Base-by-base conservation (phyloP, 2,329 filamentous ascomycete genomes). In the Aspergillus sp. region DNA sequence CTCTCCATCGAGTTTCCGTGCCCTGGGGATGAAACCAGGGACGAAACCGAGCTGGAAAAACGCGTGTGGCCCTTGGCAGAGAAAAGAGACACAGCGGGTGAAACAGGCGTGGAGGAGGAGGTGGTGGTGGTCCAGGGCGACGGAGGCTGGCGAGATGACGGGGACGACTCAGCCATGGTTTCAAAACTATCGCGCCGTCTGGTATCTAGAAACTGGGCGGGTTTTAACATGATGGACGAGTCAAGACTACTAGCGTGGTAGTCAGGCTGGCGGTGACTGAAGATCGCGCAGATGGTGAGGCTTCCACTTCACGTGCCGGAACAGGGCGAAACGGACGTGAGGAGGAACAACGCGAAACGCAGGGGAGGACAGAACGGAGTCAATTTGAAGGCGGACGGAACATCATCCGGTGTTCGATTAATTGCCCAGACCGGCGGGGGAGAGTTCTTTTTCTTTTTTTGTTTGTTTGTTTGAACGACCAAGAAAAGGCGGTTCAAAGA, bases 1-100 rank as follows among this genome's bases (percentile, higher is more conserved):
- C 75, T 73, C 65, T 87, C 85, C 63, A 79, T 78, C 30, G 76
- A 78, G 57, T 76, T 79, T 41, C 78, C 77, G 61, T 80, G 81
- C 54, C 79, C 83, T 60, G 83, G 88, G 61, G 82, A 89, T 58
- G 82, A 88, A 63, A 82, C 79, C 8, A 91, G 82, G 5, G 92
- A 96, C 1, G 92, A 96, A 28, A 85, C 84, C 0, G 92, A 95
- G 78, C 91, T 94, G 13, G 77, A 78, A 57, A 77, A 72, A 53
- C 75, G 75, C 56, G 69, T 74, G 58, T 79, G 77, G 36, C 74
- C 70, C 59, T 70, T 72, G 10, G 70, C 63, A 6, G 77, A 78
- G 63, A 78, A 79, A 25, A 78, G 66, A n/a, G 77, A 79, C 15
- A 74, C 58, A 1, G 72, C 74, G 21, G 77, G 77, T 17, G 77